phyloP scores from a whole-genome alignment of 352 stramenopile species.

The Elongisporangium anandrum region DNA sequence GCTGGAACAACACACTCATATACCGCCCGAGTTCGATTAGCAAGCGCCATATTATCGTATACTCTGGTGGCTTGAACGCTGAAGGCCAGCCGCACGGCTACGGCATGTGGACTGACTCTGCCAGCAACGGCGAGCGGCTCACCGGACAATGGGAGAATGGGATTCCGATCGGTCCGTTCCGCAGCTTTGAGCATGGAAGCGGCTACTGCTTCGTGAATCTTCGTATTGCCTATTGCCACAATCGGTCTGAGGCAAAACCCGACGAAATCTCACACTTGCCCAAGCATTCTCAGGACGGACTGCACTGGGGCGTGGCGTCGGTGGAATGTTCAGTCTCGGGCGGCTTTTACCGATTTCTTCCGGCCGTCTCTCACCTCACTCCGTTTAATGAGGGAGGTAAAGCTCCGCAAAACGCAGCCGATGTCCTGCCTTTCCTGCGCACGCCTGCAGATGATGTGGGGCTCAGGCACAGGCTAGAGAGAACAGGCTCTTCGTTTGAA shows the following conservation, averaged over 20 bases:
- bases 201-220: constrained; percentile 58
- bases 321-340: constrained; percentile 40
- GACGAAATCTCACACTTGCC: constrained; percentile 10
- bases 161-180: constrained; percentile 49
- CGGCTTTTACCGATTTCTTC: constrained; percentile 37
- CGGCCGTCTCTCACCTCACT: constrained; percentile 16
- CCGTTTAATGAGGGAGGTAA: background rate
- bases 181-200: constrained; percentile 49
- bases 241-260: constrained; percentile 12
- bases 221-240: constrained; percentile 47
- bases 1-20: constrained; percentile 16
- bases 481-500: too few species aligned
- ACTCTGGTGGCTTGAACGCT: constrained; percentile 45
- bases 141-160: constrained; percentile 52
- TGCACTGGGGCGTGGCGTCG: constrained; percentile 35
- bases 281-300: constrained; percentile 7
- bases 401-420: constrained; percentile 28
- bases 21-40: constrained; percentile 16
- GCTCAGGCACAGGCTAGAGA: constrained; percentile 22
- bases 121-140: constrained; percentile 57
- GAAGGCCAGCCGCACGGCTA: constrained; percentile 41
- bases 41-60: constrained; percentile 31
- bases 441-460: constrained; percentile 48
- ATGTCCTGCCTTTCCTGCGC: constrained; percentile 34
- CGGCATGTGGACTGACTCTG: constrained; percentile 59